Evolutionary conservation across 441 rosid species (phyloP).

Genomic region (Brassica hybrid): DNA sequence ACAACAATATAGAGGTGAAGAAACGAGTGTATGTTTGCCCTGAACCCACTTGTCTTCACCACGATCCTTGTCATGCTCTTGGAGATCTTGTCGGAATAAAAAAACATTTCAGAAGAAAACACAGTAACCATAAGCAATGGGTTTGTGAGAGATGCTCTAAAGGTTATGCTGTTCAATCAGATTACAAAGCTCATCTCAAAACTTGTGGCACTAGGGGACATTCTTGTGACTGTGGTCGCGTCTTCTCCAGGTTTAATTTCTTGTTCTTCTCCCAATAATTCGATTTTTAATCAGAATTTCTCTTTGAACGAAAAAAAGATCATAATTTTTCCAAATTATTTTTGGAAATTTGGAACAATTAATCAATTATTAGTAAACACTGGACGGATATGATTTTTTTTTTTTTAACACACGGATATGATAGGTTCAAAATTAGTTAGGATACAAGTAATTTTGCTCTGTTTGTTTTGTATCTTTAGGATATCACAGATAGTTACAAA

Average conservation of each 20-base stretch:
- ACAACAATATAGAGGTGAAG: conserved; percentile 65
- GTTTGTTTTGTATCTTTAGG: conserved; percentile 19
- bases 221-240: conserved; percentile 97
- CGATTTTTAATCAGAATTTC: background rate
- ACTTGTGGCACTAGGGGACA: conserved; percentile 97
- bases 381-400: conserved; percentile 13
- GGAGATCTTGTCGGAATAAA: conserved; percentile 98
- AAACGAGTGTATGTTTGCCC: conserved; percentile 94
- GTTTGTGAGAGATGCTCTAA: conserved; percentile 88
- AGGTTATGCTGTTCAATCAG: conserved; percentile 96
- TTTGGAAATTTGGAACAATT: background rate
- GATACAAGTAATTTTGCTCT: conserved; percentile 18
- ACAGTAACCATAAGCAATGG: conserved; percentile 93
- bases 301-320: too few species aligned
- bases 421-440: background rate
- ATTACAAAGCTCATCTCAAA: conserved; percentile 95
- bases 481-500: conserved; percentile 19
- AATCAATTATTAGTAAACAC: conserved; percentile 14
- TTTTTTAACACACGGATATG: background rate
- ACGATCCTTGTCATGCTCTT: conserved; percentile 87
- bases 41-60: conserved; percentile 89
- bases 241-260: conserved; percentile 79
- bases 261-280: conserved; percentile 16
- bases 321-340: background rate
- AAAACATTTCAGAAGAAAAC: conserved; percentile 89